Base-by-base conservation (phyloP, 306 rosid species). In the Medicago truncatula region DNA sequence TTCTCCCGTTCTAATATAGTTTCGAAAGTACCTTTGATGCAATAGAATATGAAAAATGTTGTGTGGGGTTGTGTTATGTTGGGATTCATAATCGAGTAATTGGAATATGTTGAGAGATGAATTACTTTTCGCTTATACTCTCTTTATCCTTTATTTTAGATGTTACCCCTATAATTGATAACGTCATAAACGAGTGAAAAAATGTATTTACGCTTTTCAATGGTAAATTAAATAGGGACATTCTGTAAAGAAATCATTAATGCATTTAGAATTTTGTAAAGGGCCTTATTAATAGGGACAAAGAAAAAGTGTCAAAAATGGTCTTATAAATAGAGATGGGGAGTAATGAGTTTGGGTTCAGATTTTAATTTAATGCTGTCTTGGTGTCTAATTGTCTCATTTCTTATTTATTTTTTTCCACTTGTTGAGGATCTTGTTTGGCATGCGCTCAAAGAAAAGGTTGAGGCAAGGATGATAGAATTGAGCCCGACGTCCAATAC, bases 381-480 rank as follows among this genome's bases (percentile, higher is more conserved):
- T 28, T 4, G 4, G 44, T 23, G 44, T 64, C 39, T 60, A 13
- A 43, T 36, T 54, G 3, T 70, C 47, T 62, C 25, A 21, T 70
- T 80, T 60, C 65, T 61, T 68, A 10, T 23, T 18, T 16, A 75
- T 14, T 25, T 50, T 67, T 69, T 60, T 60, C 70, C 8, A 54
- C 61, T 49, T 71, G 74, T 73, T 46, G 75, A 90, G 95, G 83
- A 77, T 84, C 78, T 90, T 49, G 76, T 90, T 67, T 82, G 86
- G 87, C 76, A 61, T 80, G 82, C 85, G 52, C 69, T 86, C 39
- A 49, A 71, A 3, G 84, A 79, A 78, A 76, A 44, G 69, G 95
- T 86, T 23, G 83, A 73, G 25, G 90, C 89, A 63, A 86, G 70
- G 87, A 76, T 87, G 86, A 78, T 86, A 78, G 84, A 77, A 70